Base-by-base conservation (phyloP, 2,329 filamentous ascomycete genomes). In the Arthrobotrys sphaeroides region DNA sequence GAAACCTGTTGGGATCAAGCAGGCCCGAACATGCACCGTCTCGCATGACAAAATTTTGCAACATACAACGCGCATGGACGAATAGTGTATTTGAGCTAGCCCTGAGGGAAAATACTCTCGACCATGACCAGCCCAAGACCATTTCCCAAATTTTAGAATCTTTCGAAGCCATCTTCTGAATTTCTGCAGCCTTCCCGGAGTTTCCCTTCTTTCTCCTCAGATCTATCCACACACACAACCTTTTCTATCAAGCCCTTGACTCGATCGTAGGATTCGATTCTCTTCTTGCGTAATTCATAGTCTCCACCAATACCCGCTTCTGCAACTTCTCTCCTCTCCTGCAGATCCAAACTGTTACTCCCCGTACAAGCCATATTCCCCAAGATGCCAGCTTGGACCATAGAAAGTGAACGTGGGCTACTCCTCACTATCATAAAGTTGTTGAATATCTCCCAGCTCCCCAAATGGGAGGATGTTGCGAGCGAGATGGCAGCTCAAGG, bases 401-500 rank as follows among this genome's bases (percentile, higher is more conserved):
- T 76, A 49, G 61, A 78, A 40, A 75, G 76, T 18, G 77, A 78
- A 42, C 73, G 74, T 12, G 68, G 67, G 6, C 66, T 79, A 13
- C 43, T 79, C 16, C 55, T 79, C 9, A 73, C 78, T 24, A 78
- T 79, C 20, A 77, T 79, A 20, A 78, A 79, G 40, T 42, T 79
- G 20, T 67, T 77, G 13, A 77, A 65, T 33, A 74, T 75, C 26
- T 77, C 68, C 24, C 77, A 67, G 31, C 45, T 77, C 28, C 76
- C 77, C 20, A 73, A 75, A 60, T 79, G 78, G 78, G 69, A 77
- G 38, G 77, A 78, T n/a, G 77, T 79, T 3, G 67, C 77, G 2
- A 66, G 64, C 26, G 78, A 67, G 61, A 77, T 79, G 77, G 43
- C 53, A 3, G 45, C 55, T 16, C 62, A 43, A 22, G 78, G 78